phyloP scores from a whole-genome alignment of 345 rosid species.

The Jatropha curcas region DNA sequence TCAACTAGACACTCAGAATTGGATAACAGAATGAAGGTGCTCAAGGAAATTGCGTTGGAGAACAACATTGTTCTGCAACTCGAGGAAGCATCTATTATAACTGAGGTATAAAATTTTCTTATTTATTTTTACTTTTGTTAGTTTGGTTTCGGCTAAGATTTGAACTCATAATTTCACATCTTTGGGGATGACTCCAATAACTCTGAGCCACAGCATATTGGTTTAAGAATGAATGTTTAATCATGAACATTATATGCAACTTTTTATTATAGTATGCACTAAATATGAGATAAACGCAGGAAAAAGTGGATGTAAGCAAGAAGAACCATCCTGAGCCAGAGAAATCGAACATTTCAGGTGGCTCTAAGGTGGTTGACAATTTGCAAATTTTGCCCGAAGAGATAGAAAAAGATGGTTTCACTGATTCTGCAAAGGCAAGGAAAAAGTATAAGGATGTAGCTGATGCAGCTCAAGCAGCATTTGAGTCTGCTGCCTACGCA shows the following conservation, averaged over 20 bases:
- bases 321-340: background rate
- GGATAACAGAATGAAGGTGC: slow-evolving; percentile 58
- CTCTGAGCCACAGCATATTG: too few species aligned
- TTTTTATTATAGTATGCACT: background rate
- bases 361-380: slow-evolving; percentile 8
- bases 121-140: too few species aligned
- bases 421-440: slow-evolving; percentile 38
- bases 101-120: too few species aligned
- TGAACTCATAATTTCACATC: too few species aligned
- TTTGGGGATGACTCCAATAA: too few species aligned
- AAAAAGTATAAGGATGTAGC: slow-evolving; percentile 78
- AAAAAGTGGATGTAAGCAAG: slow-evolving; percentile 12
- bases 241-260: background rate
- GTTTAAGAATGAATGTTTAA: background rate
- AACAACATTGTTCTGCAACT: slow-evolving; percentile 54
- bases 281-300: slow-evolving; percentile 31
- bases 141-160: too few species aligned
- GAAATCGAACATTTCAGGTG: slow-evolving; percentile 19
- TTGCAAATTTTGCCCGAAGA: slow-evolving; percentile 16
- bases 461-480: slow-evolving; percentile 96
- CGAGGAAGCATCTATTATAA: slow-evolving; percentile 33
- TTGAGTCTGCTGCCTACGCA: slow-evolving; percentile 77
- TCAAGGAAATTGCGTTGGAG: slow-evolving; percentile 74
- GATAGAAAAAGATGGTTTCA: slow-evolving; percentile 18
- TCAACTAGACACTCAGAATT: slow-evolving; percentile 56